Evolutionary conservation across 2,329 filamentous ascomycete species (phyloP).

Genomic region (Talaromyces sp.): DNA sequence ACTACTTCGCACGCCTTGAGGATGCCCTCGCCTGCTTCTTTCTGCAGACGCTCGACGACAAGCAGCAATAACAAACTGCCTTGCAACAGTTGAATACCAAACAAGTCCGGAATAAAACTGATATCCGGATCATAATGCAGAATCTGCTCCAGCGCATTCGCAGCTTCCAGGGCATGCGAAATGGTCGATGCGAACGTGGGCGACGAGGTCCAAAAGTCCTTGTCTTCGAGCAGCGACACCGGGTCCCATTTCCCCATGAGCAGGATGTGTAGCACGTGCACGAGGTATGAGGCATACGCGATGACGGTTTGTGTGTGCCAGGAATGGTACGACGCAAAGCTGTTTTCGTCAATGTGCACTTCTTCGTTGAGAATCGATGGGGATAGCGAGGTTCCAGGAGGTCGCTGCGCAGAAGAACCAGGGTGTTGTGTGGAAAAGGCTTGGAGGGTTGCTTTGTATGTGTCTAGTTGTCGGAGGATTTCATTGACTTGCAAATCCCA

Average conservation of each 20-base stretch:
- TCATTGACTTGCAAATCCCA: slow-evolving; percentile 77
- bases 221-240: slow-evolving; percentile 85
- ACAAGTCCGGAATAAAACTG: slow-evolving; percentile 97
- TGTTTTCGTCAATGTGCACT: slow-evolving; percentile 43
- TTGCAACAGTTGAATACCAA: slow-evolving; percentile 86
- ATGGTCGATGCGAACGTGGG: slow-evolving; percentile 83
- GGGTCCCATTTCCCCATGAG: slow-evolving; percentile 95
- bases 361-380: slow-evolving; percentile 64
- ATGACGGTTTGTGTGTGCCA: slow-evolving; percentile 76
- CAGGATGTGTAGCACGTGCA: slow-evolving; percentile 88
- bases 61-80: slow-evolving; percentile 82
- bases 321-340: slow-evolving; percentile 27
- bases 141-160: slow-evolving; percentile 80
- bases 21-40: slow-evolving; percentile 78
- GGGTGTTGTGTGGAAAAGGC: slow-evolving; percentile 39
- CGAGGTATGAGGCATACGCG: slow-evolving; percentile 85
- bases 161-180: slow-evolving; percentile 80
- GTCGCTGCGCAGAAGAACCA: slow-evolving; percentile 42
- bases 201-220: slow-evolving; percentile 89
- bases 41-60: slow-evolving; percentile 83
- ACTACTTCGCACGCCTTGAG: slow-evolving; percentile 89
- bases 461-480: slow-evolving; percentile 72
- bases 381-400: not conserved
- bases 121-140: slow-evolving; percentile 86
- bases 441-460: slow-evolving; percentile 71